phyloP scores from a whole-genome alignment of 495 filamentous ascomycete genomes.

The Penicillium malachiteum region DNA sequence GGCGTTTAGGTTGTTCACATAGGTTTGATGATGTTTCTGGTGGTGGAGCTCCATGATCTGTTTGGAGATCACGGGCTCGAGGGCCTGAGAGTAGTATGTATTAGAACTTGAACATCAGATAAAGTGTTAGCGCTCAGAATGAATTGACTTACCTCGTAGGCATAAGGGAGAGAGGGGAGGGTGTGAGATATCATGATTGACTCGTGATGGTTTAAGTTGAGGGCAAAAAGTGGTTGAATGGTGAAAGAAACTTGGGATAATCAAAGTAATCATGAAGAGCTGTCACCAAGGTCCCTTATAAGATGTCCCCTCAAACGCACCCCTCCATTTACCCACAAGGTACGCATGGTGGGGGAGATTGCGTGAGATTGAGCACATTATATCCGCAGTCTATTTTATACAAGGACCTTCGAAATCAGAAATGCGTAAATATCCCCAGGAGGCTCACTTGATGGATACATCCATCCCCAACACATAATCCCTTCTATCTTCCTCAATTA shows the following conservation, averaged over 20 bases:
- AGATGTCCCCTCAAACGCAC: conserved; percentile 8
- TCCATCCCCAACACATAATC: too few species aligned
- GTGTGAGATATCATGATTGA: conserved; percentile 18
- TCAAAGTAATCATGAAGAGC: not conserved
- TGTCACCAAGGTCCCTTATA: conserved; percentile 19
- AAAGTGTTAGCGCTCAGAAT: not conserved
- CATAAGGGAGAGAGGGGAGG: conserved; percentile 44
- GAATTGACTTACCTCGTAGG: conserved; percentile 36
- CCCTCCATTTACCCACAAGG: conserved; percentile 17
- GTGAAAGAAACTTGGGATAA: not conserved
- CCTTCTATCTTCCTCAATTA: too few species aligned
- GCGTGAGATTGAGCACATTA: conserved; percentile 22
- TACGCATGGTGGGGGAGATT: conserved; percentile 3
- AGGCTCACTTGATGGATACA: too few species aligned
- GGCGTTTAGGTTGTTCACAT: conserved; percentile 62
- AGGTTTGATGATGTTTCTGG: conserved; percentile 64
- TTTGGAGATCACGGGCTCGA: conserved; percentile 90
- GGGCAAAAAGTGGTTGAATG: not conserved
- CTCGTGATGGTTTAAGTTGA: not conserved
- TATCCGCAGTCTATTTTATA: too few species aligned
- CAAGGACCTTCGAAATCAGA: too few species aligned
- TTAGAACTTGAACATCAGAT: too few species aligned
- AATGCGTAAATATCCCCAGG: too few species aligned
- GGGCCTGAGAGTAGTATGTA: conserved; percentile 50
- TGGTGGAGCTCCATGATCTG: conserved; percentile 95